A percentile compares a stretch with the other conserved stretches of the same genome.
Evolutionary conservation across 371 early-diverging fungal genomes (phyloP).

Genomic region (Mucor piriformis): DNA sequence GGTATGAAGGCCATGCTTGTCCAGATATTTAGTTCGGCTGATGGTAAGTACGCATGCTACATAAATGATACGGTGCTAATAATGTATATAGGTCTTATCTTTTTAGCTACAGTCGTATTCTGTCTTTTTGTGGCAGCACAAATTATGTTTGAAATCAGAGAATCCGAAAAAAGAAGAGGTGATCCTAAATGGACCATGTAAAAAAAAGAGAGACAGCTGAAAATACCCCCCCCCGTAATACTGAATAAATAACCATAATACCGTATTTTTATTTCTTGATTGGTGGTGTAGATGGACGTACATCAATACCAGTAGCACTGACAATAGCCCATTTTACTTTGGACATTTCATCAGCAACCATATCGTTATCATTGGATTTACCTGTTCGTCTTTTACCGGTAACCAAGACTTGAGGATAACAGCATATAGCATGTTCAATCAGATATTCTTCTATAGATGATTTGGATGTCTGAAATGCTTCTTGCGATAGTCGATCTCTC

Average conservation of each 20-base stretch:
- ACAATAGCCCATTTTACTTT: constrained; percentile 36
- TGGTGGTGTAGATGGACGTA: constrained; percentile 1
- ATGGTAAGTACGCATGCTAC: constrained; percentile 15
- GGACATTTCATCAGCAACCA: constrained; percentile 29
- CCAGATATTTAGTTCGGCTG: constrained; percentile 44
- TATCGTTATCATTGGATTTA: constrained; percentile 23
- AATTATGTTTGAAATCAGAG: constrained; percentile 85
- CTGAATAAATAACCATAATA: not conserved
- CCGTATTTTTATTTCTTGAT: not conserved
- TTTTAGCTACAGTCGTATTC: constrained; percentile 53
- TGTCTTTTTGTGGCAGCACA: constrained; percentile 76
- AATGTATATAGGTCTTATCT: constrained; percentile 32
- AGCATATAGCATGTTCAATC: constrained; percentile 54
- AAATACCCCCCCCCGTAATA: not conserved
- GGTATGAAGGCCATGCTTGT: constrained; percentile 73
- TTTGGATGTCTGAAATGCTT: constrained; percentile 43
- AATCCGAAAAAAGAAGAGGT: constrained; percentile 65
- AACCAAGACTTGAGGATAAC: constrained; percentile 53
- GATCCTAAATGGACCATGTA: constrained; percentile 51
- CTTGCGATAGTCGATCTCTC: constrained; percentile 56
- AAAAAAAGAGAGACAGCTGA: not conserved
- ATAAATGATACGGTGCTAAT: not conserved
- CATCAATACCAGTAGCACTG: constrained; percentile 27
- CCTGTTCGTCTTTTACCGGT: constrained; percentile 38
- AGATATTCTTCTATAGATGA: constrained; percentile 49